Conservation (phyloP, 2,329 filamentous ascomycete species). For the Aspergillus aculeatinus region DNA sequence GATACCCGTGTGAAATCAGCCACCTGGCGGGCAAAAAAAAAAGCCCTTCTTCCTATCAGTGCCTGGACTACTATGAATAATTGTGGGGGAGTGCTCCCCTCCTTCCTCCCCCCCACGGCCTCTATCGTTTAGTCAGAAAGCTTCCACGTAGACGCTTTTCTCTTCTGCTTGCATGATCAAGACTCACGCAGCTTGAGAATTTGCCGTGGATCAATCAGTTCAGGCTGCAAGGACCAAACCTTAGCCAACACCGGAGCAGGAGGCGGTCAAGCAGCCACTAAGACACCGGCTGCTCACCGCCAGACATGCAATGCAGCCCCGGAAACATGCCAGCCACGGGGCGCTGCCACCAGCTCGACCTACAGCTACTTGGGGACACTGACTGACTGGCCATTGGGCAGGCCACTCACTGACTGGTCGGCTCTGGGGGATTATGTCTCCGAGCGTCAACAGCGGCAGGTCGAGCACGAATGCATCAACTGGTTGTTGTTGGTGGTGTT, state of each 20-base stretch:
- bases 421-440: neutral
- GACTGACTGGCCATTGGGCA: neutral
- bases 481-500: no score
- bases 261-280: constrained; percentile 29
- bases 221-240: constrained; percentile 28
- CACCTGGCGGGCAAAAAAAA: neutral
- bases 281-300: constrained; percentile 17
- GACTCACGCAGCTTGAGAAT: constrained; percentile 8
- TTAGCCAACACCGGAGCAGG: constrained; percentile 25
- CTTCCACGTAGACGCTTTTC: neutral
- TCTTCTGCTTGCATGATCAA: constrained; percentile 8
- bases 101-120: no score
- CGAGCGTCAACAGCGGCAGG: constrained; percentile 5
- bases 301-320: constrained; percentile 13
- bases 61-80: neutral
- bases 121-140: constrained; percentile 1
- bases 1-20: constrained; percentile 2
- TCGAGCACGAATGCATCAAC: neutral
- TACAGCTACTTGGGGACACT: no score
- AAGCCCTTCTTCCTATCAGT: neutral
- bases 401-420: neutral
- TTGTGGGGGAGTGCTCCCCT: neutral
- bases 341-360: neutral
- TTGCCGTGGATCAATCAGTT: neutral
- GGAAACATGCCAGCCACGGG: constrained; percentile 13